A percentile compares a stretch with the other conserved stretches of the same genome.
phyloP scores from a whole-genome alignment of 768 basidiomycete genomes.

The Mycena pura region DNA sequence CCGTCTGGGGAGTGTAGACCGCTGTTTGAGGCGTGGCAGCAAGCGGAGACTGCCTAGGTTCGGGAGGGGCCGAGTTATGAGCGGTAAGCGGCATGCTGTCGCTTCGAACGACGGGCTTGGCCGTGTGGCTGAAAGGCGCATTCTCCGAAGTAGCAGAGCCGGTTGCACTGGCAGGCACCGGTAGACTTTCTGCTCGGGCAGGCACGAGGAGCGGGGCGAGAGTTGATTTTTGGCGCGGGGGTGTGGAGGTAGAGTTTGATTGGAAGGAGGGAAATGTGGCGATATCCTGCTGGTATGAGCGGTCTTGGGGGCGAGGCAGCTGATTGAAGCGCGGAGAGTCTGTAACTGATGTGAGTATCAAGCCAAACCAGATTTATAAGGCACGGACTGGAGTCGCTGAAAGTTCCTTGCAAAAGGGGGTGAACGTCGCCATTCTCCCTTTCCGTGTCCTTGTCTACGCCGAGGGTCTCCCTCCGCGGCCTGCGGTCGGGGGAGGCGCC shows the following conservation, averaged over 20 bases:
- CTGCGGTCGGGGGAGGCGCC: constrained; percentile 28
- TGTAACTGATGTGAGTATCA: constrained; percentile 34
- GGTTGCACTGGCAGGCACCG: constrained; percentile 39
- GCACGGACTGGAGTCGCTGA: constrained; percentile 13
- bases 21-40: constrained; percentile 21
- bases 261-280: constrained; percentile 34
- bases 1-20: constrained; percentile 22
- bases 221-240: constrained; percentile 39
- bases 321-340: constrained; percentile 25
- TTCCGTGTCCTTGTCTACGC: no score
- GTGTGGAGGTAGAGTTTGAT: constrained; percentile 27
- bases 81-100: constrained; percentile 13
- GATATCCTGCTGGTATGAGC: constrained; percentile 27
- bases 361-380: constrained; percentile 8
- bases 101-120: not conserved
- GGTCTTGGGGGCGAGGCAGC: no score
- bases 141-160: constrained; percentile 40
- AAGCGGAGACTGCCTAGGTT: constrained; percentile 20
- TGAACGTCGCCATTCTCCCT: constrained; percentile 9
- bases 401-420: not conserved
- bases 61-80: constrained; percentile 13
- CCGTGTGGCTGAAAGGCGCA: constrained; percentile 30
- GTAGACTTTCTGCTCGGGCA: constrained; percentile 43
- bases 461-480: constrained; percentile 32
- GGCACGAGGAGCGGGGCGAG: constrained; percentile 50